Evolutionary conservation across 306 rosid species (phyloP), one percentile per base, ranked within the genome.

Genomic region (Vigna unguiculata): DNA sequence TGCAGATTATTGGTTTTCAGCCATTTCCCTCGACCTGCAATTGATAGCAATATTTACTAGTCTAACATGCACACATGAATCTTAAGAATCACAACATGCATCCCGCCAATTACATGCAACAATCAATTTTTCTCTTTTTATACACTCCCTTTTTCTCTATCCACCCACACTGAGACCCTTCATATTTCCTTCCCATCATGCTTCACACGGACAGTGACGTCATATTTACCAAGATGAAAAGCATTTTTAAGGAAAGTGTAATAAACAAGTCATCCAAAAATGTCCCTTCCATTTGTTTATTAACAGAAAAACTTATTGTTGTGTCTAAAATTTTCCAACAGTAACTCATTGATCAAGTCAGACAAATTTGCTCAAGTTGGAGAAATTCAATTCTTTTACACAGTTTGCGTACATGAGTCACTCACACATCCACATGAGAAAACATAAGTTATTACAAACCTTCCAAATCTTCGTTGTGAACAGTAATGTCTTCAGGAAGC

Each of bases 401-500:
- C 63, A 55, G 74, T 52, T 78, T 63, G 58, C 32, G 24, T 6
- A 16, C 38, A 77, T 11, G 52, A 57, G 14, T 38, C 74, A 59
- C n/a, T 62, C 49, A 55, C 53, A 69, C 43, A 54, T 55, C 52
- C 12, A 30, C 2, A 9, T 17, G 62, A 71, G 67, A 74, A 80
- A 74, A 51, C 22, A 47, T 12, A 71, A 82, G 77, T 46, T 30
- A 66, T 48, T 67, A 78, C 15, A 82, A 73, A 95, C 99, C 99
- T 92, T 95, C 99, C 77, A 95, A 86, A 84, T 95, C 99, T 85
- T 95, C 99, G 83, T 95, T 90, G 83, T 95, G 97, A 82, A 95
- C 96, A 2, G 97, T 89, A 82, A 92, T 91, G 74, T 95, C 99
- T 86, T 95, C 99, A 70, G 98, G 99, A 81, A 95, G 97, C 99